Base-by-base conservation (phyloP, 805 yeast genomes). In the Cyberlindnera xylosilytica region DNA sequence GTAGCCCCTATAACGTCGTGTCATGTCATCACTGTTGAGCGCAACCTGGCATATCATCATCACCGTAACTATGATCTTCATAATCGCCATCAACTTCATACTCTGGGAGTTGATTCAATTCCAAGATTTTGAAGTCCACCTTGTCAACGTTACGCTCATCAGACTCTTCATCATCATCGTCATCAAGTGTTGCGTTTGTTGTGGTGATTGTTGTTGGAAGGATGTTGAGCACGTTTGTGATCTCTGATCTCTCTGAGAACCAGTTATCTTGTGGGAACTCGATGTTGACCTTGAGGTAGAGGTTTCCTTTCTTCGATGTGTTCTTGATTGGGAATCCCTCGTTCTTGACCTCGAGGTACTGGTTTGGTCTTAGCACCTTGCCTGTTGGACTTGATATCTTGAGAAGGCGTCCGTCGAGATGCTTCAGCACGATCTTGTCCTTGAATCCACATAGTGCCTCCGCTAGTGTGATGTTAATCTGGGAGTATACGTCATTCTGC, bases 371-470 rank as follows among this genome's bases (percentile, higher is more conserved):
- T 6, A 89, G 56, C 6, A 91, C 96, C 61, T 83, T 83, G 1
- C 97, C 97, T 4, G 73, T 66, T 1, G 90, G 89, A 0, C 83
- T 74, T 1, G 78, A 67, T 12, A 90, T 59, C 39, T 74, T 74
- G 12, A 89, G 62, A 28, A 79, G 76, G 48, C 97, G 77, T 15
- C 83, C 90, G 62, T 93, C 98, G 42, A 90, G 70, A 49, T 87
- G 93, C 50, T 76, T 76, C 9, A 84, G 65, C 2, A 88, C 68
- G 11, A 76, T 73, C 39, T 76, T 73, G 20, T 81, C 68, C 27
- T 74, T 66, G 54, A 90, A 83, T 2, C 98, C 98, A 45, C 87
- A 76, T n/a, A 91, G 68, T 0, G 97, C 82, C 51, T 91, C 98
- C 12, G 78, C 78, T 39, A 91, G 67, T 2, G 95, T 70, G 30